phyloP scores from a whole-genome alignment of 495 filamentous ascomycete genomes.

The Chaetomium tenue region DNA sequence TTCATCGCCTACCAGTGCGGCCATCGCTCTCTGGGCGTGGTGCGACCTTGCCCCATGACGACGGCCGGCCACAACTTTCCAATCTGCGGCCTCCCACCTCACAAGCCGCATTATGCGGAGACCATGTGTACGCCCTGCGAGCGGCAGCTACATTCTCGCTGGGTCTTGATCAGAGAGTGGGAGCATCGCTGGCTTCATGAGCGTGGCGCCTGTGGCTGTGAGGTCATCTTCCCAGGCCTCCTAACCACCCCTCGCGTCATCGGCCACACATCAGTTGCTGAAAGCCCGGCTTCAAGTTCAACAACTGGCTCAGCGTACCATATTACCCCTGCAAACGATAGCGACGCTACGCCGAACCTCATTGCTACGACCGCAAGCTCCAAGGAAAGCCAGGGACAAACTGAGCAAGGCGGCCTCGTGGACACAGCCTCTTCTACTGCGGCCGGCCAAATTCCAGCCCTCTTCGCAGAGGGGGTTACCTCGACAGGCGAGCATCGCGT shows the following conservation, averaged over 20 bases:
- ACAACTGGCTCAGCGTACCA: neutral
- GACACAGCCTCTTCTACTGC: neutral
- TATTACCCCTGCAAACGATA: neutral
- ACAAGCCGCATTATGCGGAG: constrained; percentile 30
- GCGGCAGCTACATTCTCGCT: constrained; percentile 41
- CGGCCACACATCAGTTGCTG: constrained; percentile 7
- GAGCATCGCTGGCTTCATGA: constrained; percentile 52
- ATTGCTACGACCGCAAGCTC: neutral
- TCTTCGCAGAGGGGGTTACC: constrained; percentile 28
- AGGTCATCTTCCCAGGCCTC: constrained; percentile 39
- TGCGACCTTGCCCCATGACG: constrained; percentile 45
- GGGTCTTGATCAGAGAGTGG: constrained; percentile 40
- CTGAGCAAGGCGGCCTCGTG: constrained; percentile 3
- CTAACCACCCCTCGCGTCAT: constrained; percentile 35
- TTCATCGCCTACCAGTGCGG: constrained; percentile 47
- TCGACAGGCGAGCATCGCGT: constrained; percentile 21
- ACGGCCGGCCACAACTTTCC: constrained; percentile 37
- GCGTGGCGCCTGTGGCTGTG: constrained; percentile 44
- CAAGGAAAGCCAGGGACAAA: neutral
- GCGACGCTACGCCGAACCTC: neutral
- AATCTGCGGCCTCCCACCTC: constrained; percentile 33
- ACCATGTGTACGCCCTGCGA: constrained; percentile 44
- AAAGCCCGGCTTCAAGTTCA: neutral
- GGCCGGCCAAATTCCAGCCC: constrained; percentile 24
- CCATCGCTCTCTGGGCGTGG: constrained; percentile 39